Conservation (phyloP, 768 basidiomycete species). For the Leucocoprinus sp. region DNA sequence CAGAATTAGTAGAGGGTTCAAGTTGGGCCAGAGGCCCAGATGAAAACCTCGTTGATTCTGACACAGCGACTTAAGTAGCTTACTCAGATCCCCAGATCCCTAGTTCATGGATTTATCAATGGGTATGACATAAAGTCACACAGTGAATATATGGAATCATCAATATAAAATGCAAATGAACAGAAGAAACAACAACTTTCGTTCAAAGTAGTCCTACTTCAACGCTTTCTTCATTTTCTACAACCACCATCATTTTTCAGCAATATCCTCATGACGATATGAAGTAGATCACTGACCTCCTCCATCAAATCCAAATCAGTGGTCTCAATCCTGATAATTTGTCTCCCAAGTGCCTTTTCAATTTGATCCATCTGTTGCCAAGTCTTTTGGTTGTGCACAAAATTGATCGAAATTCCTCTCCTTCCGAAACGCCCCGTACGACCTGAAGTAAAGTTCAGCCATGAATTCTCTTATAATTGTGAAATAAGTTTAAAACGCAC, state of each 20-base stretch:
- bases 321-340: constrained; percentile 83
- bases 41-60: too few relatives aligned
- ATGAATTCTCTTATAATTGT: too few relatives aligned
- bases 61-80: too few relatives aligned
- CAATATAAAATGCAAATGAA: too few relatives aligned
- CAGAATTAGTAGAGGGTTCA: too few relatives aligned
- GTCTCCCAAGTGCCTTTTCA: constrained; percentile 65
- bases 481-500: too few relatives aligned
- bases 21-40: too few relatives aligned
- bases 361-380: constrained; percentile 89
- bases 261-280: constrained; percentile 3
- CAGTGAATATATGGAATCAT: too few relatives aligned
- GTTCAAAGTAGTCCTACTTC: constrained; percentile 40
- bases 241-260: not conserved
- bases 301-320: constrained; percentile 92
- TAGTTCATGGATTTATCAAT: too few relatives aligned
- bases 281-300: constrained; percentile 42
- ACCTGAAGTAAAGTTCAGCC: constrained; percentile 43
- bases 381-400: constrained; percentile 85
- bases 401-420: constrained; percentile 95
- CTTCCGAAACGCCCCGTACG: constrained; percentile 98
- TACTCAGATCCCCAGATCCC: too few relatives aligned
- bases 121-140: too few relatives aligned
- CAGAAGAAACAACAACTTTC: too few relatives aligned
- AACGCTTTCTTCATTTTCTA: constrained; percentile 79